phyloP scores from a whole-genome alignment of 202 grass and related monocot species.

The Panicum virgatum region DNA sequence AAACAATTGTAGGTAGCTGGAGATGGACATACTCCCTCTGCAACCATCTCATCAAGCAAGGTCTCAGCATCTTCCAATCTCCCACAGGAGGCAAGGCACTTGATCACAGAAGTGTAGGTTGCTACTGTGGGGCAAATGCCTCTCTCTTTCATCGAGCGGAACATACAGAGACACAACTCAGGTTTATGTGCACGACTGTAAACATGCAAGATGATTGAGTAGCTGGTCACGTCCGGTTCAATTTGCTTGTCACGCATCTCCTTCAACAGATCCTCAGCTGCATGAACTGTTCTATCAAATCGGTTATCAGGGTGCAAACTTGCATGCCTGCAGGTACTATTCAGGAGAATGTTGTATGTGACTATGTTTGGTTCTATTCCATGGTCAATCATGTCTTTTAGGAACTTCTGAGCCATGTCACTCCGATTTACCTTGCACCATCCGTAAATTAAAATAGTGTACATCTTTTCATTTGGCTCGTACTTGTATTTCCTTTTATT shows the following conservation, averaged over 20 bases:
- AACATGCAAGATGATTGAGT: slow-evolving; percentile 93
- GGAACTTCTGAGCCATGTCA: slow-evolving; percentile 72
- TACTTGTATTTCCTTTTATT: slow-evolving; percentile 97
- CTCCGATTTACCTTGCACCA: slow-evolving; percentile 83
- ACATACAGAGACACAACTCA: slow-evolving; percentile 77
- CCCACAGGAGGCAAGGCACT: slow-evolving; percentile 88
- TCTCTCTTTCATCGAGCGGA: slow-evolving; percentile 72
- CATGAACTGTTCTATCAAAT: slow-evolving; percentile 84
- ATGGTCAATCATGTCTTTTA: slow-evolving; percentile 75
- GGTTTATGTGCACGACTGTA: slow-evolving; percentile 92
- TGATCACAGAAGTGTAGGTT: slow-evolving; percentile 87
- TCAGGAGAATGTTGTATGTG: slow-evolving; percentile 90
- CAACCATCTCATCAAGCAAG: slow-evolving; percentile 81
- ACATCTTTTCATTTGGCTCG: slow-evolving; percentile 75
- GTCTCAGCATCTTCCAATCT: slow-evolving; percentile 70
- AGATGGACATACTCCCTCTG: slow-evolving; percentile 60
- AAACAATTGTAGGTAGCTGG: slow-evolving; percentile 90
- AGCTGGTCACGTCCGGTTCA: slow-evolving; percentile 85
- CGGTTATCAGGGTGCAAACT: slow-evolving; percentile 87
- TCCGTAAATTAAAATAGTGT: slow-evolving; percentile 81
- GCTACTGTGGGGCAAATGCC: slow-evolving; percentile 79
- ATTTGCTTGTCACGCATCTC: slow-evolving; percentile 74
- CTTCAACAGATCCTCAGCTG: slow-evolving; percentile 70
- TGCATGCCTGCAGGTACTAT: slow-evolving; percentile 84
- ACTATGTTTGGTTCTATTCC: slow-evolving; percentile 89